These are phyloP conservation scores for Lentinula detonsa DNA, from an alignment of 768 basidiomycete species.

Conservation along the genomic window DNA sequence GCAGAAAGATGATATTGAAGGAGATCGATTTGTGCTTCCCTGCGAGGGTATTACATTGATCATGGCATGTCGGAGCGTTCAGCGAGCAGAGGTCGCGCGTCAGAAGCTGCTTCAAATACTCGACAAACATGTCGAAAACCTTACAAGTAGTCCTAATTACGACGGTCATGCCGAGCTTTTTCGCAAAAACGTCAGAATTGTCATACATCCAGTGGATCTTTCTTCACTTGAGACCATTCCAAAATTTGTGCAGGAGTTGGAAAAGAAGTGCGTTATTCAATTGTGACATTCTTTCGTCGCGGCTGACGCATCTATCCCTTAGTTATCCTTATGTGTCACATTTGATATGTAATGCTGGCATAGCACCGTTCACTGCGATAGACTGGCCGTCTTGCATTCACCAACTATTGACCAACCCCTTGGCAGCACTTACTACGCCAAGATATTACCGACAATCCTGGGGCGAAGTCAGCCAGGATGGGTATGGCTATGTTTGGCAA, in stretches of 20 bases:
- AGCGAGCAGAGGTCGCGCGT: constrained; percentile 59
- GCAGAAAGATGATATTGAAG: constrained; percentile 10
- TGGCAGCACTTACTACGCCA: constrained; percentile 48
- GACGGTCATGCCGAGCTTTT: constrained; percentile 54
- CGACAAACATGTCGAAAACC: constrained; percentile 43
- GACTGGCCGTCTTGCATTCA: constrained; percentile 39
- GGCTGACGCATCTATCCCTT: not conserved
- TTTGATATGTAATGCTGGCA: constrained; percentile 75
- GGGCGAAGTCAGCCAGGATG: constrained; percentile 60
- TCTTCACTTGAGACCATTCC: constrained; percentile 54
- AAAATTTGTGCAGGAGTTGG: constrained; percentile 50
- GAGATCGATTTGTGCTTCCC: constrained; percentile 14
- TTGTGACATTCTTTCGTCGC: not conserved
- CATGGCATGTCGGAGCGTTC: constrained; percentile 70
- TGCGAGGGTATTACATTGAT: constrained; percentile 65
- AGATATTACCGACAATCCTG: constrained; percentile 48
- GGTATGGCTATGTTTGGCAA: constrained; percentile 80
- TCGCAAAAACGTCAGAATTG: constrained; percentile 50
- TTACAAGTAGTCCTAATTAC: constrained; percentile 29
- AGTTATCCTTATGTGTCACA: constrained; percentile 83
- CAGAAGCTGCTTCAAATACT: constrained; percentile 45
- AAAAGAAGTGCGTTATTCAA: constrained; percentile 38
- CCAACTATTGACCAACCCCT: constrained; percentile 41
- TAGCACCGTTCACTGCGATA: constrained; percentile 51
- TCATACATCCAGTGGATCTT: constrained; percentile 62